Base-by-base conservation (phyloP, 768 basidiomycete species). In the Amanita inopinata region DNA sequence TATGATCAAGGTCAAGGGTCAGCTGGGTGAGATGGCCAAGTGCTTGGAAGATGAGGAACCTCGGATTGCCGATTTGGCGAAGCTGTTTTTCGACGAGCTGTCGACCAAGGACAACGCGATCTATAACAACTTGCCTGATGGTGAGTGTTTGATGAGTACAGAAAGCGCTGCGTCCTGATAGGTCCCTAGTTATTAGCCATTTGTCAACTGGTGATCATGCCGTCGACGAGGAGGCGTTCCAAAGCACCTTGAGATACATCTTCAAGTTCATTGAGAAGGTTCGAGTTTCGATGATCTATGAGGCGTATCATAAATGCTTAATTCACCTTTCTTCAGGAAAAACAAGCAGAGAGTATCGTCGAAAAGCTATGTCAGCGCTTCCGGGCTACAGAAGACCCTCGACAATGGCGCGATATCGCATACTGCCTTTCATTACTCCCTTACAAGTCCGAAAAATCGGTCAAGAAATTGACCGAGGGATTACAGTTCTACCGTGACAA, bases 11-110 rank as follows among this genome's bases (percentile, higher is more conserved):
- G 93, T 98, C 52, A 98, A 99, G 63, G 96, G 96, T 1, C 94
- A 99, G 58, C 70, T 99, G 5, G 96, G 96, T 12, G 96, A 99
- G 70, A 98, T 99, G 94, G 96, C 94, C n/a, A 98, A 99, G 62
- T 98, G 96, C 57, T 64, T 98, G 5, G 92, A 97, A 63, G 94
- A 98, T 60, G 70, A 75, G 17, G 94, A 97, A 45, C 70, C 70
- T 34, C 64, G 94, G 10, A 84, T 99, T 46, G 77, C 86, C 12
- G 94, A 97, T 53, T 71, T 99, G 28, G 94, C 96, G n/a, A 94
- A 92, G 61, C 59, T 99, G 38, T 99, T 99, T 78, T 99, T 99
- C 69, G 85, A 78, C 15, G 93, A 98, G 56, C 64, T 99, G 40
- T 83, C 89, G 24, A 92, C 89, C 19, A 99, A 98, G 64, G 96